Conservation (phyloP, 73 alveolate genomes). For the Uronychia binucleata region DNA sequence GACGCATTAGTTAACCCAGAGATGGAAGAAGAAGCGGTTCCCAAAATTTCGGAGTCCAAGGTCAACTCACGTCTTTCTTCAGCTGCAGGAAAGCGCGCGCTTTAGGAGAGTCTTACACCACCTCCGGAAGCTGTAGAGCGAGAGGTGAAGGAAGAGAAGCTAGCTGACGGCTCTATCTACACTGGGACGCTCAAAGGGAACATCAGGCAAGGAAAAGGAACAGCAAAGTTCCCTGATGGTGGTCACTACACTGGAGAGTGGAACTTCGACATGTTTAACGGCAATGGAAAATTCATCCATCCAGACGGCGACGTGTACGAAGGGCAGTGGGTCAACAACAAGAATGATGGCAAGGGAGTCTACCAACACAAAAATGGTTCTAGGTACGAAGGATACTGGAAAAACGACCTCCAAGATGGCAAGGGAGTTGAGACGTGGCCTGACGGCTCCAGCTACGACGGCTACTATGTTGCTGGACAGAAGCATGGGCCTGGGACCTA, state of each 20-base stretch:
- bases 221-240: too few relatives aligned
- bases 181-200: too few relatives aligned
- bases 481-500: conserved; percentile 67
- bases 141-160: too few relatives aligned
- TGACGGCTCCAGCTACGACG: conserved; percentile 67
- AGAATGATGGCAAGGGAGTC: conserved; percentile 52
- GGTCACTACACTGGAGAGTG: conserved; percentile 64
- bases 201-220: too few relatives aligned
- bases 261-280: conserved; percentile 47
- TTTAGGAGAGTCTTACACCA: too few relatives aligned
- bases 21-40: too few relatives aligned
- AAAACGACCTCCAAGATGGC: conserved; percentile 62
- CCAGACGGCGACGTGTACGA: conserved; percentile 26
- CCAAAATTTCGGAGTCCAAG: too few relatives aligned
- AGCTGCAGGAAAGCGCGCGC: too few relatives aligned
- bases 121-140: too few relatives aligned
- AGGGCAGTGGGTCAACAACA: conserved; percentile 7
- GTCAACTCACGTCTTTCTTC: too few relatives aligned
- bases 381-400: conserved; percentile 61
- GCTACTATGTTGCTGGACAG: conserved; percentile 52
- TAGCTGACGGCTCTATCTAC: too few relatives aligned
- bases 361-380: conserved; percentile 65
- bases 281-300: conserved; percentile 69
- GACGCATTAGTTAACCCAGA: too few relatives aligned
- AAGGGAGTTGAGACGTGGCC: conserved; percentile 66